Conservation (phyloP, 176 grass and related monocot genomes). For the Carex cristatella region DNA sequence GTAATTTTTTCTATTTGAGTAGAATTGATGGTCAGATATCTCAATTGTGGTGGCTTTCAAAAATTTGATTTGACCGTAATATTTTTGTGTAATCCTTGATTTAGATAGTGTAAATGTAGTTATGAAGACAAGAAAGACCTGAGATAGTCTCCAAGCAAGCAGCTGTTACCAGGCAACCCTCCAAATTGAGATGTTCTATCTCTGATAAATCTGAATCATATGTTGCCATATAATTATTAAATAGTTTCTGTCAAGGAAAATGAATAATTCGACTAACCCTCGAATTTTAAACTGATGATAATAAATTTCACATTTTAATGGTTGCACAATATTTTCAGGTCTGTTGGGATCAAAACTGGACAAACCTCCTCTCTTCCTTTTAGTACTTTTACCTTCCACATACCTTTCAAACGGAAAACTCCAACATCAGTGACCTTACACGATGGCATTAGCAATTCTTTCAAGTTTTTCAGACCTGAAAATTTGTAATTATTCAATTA, state of each 20-base stretch:
- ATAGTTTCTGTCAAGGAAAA: not conserved
- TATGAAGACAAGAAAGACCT: constrained; percentile 41
- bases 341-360: not conserved
- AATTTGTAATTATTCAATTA: not conserved
- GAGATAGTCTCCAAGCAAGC: constrained; percentile 89
- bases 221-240: not conserved
- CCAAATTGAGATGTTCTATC: constrained; percentile 69
- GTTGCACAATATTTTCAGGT: not conserved
- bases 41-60: not conserved
- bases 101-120: not conserved
- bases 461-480: constrained; percentile 75
- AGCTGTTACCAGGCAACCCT: constrained; percentile 68
- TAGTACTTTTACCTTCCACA: constrained; percentile 12
- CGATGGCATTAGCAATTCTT: constrained; percentile 67
- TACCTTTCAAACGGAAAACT: constrained; percentile 79
- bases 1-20: not conserved
- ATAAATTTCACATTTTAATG: not conserved
- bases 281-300: constrained; percentile 9
- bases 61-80: no score
- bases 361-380: not conserved
- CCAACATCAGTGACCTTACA: constrained; percentile 83
- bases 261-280: not conserved
- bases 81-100: not conserved
- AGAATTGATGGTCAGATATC: not conserved
- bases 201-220: constrained; percentile 55